Base-by-base conservation (phyloP, 1,139 yeast species). In the Nakaseomyces glabratus region DNA sequence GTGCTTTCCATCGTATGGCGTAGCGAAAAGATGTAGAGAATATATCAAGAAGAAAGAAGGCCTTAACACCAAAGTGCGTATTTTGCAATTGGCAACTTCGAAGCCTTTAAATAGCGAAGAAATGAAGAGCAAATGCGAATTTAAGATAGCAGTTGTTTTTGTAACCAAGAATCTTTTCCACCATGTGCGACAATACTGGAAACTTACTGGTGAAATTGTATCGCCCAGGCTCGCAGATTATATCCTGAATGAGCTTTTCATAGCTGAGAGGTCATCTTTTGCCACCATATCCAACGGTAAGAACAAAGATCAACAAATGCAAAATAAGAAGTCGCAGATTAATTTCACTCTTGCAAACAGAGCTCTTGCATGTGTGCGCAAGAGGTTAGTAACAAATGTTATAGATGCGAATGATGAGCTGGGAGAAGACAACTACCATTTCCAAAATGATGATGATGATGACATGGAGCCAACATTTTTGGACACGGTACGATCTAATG, bases 171-270 rank as follows among this genome's bases (percentile, higher is more conserved):
- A 71, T 34, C 51, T 45, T 25, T 75, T 65, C 44, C 58, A 72
- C 1, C 55, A 81, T 4, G 90, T 93, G 21, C 86, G 85, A 55
- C 76, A 75, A 48, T 90, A 82, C 60, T 90, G 98, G 98, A 96
- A 88, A 55, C 96, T 88, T 51, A 68, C 94, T 0, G 98, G 98
- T 20, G 97, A 90, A 58, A 95, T 95, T 9, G 73, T 90, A 28
- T 82, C 95, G 13, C 82, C 95, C 8, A 65, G 97, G 49, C 64
- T 79, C 60, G 96, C 88, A 1, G 96, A 88, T 56, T 90, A 84
- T 51, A 74, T 82, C 28, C 60, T 81, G 39, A 73, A 72, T 40
- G 82, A 76, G 47, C 62, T 82, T 28, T 52, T 60, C 15, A 55
- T 58, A 28, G 53, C 51, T 20, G 58, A 51, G 43, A 44, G 46